Evolutionary conservation across 768 basidiomycete species (phyloP).

Genomic region (Polyporus arcularius): DNA sequence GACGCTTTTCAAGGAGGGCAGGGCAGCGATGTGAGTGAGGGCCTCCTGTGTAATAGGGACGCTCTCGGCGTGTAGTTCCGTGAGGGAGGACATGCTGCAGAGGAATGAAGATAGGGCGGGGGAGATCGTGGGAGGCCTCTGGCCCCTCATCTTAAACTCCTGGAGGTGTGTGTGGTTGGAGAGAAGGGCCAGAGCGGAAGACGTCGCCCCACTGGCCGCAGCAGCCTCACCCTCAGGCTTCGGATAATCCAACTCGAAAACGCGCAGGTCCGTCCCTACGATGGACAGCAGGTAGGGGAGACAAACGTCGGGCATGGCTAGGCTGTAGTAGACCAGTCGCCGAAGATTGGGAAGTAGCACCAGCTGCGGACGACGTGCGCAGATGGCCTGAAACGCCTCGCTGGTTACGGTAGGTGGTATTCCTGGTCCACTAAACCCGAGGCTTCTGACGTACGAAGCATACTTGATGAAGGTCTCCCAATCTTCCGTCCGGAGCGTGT

Average conservation of each 20-base stretch:
- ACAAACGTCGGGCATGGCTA: neutral
- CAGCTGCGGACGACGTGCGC: neutral
- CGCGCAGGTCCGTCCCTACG: neutral
- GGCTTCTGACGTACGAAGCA: neutral
- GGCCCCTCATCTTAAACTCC: too few species aligned
- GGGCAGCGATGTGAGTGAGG: too few species aligned
- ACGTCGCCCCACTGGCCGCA: too few species aligned
- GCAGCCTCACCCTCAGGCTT: too few species aligned
- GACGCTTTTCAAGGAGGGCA: too few species aligned
- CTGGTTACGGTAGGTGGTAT: neutral
- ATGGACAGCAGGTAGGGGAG: neutral
- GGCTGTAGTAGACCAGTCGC: neutral
- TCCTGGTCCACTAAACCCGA: neutral
- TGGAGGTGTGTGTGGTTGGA: too few species aligned
- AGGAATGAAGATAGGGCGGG: too few species aligned
- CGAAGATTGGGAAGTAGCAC: neutral
- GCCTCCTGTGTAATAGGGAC: too few species aligned
- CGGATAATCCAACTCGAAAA: neutral
- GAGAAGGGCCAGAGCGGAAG: too few species aligned
- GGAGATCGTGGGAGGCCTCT: too few species aligned
- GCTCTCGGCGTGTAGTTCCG: too few species aligned
- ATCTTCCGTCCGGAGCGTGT: neutral
- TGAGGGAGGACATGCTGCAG: too few species aligned
- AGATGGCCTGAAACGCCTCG: neutral
- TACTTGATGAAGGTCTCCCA: neutral